These are phyloP conservation scores for Gloeostereum incarnatum DNA, from an alignment of 768 basidiomycete species.

Conservation along the genomic window DNA sequence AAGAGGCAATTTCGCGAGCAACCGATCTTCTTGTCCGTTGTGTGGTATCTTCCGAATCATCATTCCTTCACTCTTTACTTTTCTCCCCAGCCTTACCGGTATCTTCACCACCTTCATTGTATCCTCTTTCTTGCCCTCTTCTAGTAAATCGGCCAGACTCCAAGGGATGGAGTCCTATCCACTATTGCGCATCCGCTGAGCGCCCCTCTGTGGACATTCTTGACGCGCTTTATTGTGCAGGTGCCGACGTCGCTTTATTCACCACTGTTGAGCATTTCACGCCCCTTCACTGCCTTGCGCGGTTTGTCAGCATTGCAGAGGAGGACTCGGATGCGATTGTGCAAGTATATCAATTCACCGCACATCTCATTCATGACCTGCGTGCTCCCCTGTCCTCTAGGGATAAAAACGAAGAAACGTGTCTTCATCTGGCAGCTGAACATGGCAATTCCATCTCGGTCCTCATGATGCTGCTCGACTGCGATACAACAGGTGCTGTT, in stretches of 20 bases:
- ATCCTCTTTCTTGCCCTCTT: constrained; percentile 35
- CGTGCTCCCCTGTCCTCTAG: constrained; percentile 58
- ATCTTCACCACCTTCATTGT: constrained; percentile 28
- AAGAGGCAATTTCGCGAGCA: constrained; percentile 28
- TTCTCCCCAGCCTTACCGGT: constrained; percentile 34
- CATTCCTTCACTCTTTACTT: constrained; percentile 44
- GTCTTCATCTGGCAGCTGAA: constrained; percentile 74
- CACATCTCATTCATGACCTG: constrained; percentile 63
- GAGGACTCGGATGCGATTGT: constrained; percentile 23
- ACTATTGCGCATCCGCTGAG: constrained; percentile 51
- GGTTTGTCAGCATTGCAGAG: constrained; percentile 21
- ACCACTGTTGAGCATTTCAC: constrained; percentile 57
- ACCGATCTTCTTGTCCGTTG: constrained; percentile 48
- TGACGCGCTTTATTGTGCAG: constrained; percentile 67
- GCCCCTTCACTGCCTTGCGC: constrained; percentile 59
- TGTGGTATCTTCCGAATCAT: constrained; percentile 37
- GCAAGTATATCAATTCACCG: constrained; percentile 45
- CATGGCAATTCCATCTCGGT: constrained; percentile 58
- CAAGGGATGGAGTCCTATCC: constrained; percentile 66
- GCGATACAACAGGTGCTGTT: constrained; percentile 45
- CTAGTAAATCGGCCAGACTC: constrained; percentile 64
- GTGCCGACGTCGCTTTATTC: constrained; percentile 66
- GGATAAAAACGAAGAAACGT: constrained; percentile 65
- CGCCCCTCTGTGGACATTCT: constrained; percentile 52
- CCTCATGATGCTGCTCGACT: constrained; percentile 53